Percentiles rank a stretch among this genome's conserved stretches.
Conservation (phyloP, 345 rosid genomes). For the Eucalyptus lansdowneana region DNA sequence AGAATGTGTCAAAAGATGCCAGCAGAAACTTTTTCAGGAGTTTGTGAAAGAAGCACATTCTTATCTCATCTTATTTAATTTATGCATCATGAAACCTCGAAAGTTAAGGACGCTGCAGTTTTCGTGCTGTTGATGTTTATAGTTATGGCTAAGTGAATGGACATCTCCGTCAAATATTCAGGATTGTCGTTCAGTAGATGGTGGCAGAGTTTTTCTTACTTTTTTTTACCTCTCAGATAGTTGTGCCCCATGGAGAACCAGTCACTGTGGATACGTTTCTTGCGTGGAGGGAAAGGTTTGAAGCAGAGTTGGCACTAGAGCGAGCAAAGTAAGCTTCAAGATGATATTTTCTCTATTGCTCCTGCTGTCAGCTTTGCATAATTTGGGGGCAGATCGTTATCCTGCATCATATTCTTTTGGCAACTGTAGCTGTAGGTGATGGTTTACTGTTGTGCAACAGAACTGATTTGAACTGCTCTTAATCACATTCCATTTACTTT, state of each 20-base stretch:
- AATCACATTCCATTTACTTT: neutral
- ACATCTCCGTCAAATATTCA: neutral
- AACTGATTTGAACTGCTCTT: neutral
- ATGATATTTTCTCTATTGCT: neutral
- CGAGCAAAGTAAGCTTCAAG: slow-evolving; percentile 81
- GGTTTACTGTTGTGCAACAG: neutral
- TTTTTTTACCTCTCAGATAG: slow-evolving; percentile 26
- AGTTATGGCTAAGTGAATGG: neutral
- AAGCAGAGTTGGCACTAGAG: slow-evolving; percentile 95
- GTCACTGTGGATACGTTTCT: slow-evolving; percentile 87
- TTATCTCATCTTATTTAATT: neutral
- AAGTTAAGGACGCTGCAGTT: neutral
- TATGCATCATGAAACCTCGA: neutral
- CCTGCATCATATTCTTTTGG: neutral
- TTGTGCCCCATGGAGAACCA: slow-evolving; percentile 97
- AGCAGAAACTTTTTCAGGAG: neutral
- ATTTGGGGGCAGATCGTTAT: neutral
- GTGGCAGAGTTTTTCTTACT: neutral
- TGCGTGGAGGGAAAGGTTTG: slow-evolving; percentile 94
- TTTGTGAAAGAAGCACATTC: neutral
- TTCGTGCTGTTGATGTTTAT: neutral
- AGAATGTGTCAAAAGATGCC: neutral
- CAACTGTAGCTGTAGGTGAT: neutral
- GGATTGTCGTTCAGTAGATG: neutral
- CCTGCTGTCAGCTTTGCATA: neutral